Base-by-base conservation (phyloP, 2,329 filamentous ascomycete species). In the Raffaelea deltoideospora region DNA sequence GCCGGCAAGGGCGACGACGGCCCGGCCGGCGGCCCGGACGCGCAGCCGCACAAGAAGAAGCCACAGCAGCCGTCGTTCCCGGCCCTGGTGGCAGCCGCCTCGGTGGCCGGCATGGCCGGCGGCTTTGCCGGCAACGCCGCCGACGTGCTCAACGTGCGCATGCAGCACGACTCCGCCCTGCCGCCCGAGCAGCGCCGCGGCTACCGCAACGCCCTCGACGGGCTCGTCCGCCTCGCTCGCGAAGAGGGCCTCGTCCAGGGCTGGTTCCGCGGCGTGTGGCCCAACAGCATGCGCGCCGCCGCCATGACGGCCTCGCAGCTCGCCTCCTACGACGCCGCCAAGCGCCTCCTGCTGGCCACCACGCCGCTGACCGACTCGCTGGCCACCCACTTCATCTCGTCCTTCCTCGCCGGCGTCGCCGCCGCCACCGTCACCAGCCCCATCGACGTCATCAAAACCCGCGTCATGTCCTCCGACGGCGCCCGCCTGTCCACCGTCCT, bases 71-170 rank as follows among this genome's bases (percentile, higher is more conserved):
- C 86, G 3, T 75, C 79, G 3, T 76, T 94, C 48, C 65, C 76
- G 10, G 67, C 73, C n/a, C 76, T 98, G 10, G 69, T 94, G 44
- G 81, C 72, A 45, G 82, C 96, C 58, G 84, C 88, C 37, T 79
- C 76, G 19, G 61, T 75, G 21, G 88, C 90, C 8, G 90, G 90
- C 35, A 83, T 95, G 53, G 59, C 92, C 3, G 90, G 90, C 43
- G 90, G 90, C 34, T 62, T 96, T 33, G 82, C 79, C 6, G 90
- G 90, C 45, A 98, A 96, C 60, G 86, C 87, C 3, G 88, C 87
- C 45, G 90, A 98, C 55, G 86, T 98, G 24, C 68, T 95, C 51
- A 98, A 98, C 59, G 90, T 98, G 34, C 84, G 90, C 46, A 98
- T 98, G 90, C 90, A 98, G 61, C 84, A 93, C 59, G 90, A 79